Evolutionary conservation across 2,329 filamentous ascomycete genomes (phyloP).

Genomic region (Fusarium secorum): DNA sequence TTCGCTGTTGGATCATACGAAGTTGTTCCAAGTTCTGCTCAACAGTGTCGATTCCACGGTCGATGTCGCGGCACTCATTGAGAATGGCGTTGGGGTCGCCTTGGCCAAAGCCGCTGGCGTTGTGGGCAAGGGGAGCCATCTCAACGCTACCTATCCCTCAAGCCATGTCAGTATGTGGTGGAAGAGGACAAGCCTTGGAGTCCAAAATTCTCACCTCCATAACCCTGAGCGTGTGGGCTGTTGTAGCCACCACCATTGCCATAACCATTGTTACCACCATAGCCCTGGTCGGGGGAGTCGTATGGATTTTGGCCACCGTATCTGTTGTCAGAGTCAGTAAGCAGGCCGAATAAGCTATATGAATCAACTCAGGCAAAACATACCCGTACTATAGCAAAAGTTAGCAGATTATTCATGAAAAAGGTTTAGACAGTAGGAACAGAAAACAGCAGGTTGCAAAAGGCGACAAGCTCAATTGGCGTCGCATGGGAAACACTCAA

Average conservation of each 20-base stretch:
- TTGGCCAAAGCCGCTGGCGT: constrained; percentile 55
- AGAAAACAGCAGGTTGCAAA: not conserved
- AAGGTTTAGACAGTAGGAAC: not conserved
- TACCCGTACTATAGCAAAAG: constrained; percentile 60
- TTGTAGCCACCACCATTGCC: constrained; percentile 36
- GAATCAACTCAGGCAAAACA: constrained; percentile 43
- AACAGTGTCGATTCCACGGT: constrained; percentile 77
- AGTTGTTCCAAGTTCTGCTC: constrained; percentile 77
- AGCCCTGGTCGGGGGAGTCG: constrained; percentile 58
- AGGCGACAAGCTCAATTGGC: not conserved
- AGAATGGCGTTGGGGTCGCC: constrained; percentile 78
- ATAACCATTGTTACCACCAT: constrained; percentile 35
- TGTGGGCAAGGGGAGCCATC: constrained; percentile 71
- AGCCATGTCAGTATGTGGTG: constrained; percentile 28
- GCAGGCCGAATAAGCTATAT: not conserved
- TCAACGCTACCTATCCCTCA: constrained; percentile 65
- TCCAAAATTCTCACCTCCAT: constrained; percentile 37
- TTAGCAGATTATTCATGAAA: not conserved
- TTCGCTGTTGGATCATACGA: constrained; percentile 72
- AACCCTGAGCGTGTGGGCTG: constrained; percentile 30
- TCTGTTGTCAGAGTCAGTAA: constrained; percentile 52
- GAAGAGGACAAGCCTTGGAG: not conserved
- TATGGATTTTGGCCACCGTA: constrained; percentile 68
- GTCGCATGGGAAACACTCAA: not conserved
- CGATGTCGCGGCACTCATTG: constrained; percentile 84